Conservation (phyloP, 208 protist species). For the Trypanosoma boissoni region DNA sequence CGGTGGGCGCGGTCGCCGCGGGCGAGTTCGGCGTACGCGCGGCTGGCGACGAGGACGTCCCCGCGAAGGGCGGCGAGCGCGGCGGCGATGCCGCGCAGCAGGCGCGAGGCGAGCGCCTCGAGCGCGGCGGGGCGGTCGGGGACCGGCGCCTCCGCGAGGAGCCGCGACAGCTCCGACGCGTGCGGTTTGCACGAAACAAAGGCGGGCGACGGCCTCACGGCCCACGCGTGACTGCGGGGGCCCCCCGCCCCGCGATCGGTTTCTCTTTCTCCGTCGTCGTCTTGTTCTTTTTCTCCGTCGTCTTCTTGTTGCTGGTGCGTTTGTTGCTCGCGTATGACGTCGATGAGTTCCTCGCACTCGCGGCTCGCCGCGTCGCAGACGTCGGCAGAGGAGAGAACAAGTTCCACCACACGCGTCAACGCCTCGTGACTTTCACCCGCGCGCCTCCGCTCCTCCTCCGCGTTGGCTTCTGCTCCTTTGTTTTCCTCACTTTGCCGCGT, state of each 20-base stretch:
- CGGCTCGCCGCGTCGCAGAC: conserved; percentile 16
- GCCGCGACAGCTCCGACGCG: neutral
- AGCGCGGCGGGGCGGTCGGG: neutral
- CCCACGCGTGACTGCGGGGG: too few relatives aligned
- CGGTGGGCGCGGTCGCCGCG: too few relatives aligned
- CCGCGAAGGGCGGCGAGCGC: conserved; percentile 3
- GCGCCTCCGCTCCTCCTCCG: neutral
- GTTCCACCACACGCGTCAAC: neutral
- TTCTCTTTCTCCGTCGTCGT: neutral
- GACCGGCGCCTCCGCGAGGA: neutral
- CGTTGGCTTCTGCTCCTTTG: neutral
- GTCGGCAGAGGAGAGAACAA: conserved; percentile 5
- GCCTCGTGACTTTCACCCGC: neutral
- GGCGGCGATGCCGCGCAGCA: conserved; percentile 7
- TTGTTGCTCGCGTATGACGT: conserved; percentile 13
- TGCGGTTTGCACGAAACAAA: neutral
- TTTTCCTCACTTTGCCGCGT: neutral
- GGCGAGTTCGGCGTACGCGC: conserved; percentile 17
- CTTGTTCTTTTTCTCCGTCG: neutral
- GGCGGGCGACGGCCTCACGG: too few relatives aligned
- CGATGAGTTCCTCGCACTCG: conserved; percentile 22
- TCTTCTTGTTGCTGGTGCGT: neutral
- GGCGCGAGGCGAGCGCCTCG: neutral
- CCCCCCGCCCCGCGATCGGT: too few relatives aligned
- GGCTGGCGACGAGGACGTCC: conserved; percentile 14